Base-by-base conservation (phyloP, 2,329 filamentous ascomycete species). In the Botrytis sinoallii region DNA sequence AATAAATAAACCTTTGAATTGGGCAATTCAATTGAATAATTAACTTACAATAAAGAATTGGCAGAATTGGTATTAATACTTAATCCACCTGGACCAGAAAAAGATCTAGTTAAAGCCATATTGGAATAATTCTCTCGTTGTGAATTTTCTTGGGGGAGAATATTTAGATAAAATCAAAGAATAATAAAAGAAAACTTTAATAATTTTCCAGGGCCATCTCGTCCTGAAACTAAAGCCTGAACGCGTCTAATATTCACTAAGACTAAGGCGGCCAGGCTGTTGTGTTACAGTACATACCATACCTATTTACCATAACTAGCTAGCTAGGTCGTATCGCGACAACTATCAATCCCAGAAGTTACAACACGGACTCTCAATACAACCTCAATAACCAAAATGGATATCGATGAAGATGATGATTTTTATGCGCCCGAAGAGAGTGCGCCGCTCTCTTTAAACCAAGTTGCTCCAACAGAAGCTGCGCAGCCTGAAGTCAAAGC, bases 401-500 rank as follows among this genome's bases (percentile, higher is more conserved):
- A 91, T 80, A 87, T 91, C 74, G 89, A 91, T 81, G 89, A 91
- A 76, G 89, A 91, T 69, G 89, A 91, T 76, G 89, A 91, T 81
- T 89, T 91, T 78, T 91, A 91, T 79, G 87, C 86, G 74, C 86
- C 87, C 1, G 89, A 91, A 74, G 88, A 90, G 81, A 84, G 85
- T 57, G 83, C 83, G 38, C 72, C 77, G 48, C 44, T 77, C 32
- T 72, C 59, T 3, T 74, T 61, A n/a, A 76, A 79, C 60, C 69
- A 78, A 61, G 40, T 74, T 63, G 66, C 75, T 68, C 60, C 77
- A 42, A 72, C 77, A 76, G 77, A 80, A 77, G 74, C 76, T 46
- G 69, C 78, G 60, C 70, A 80, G 60, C 57, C 79, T 29, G 73
- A 77, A 3, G 76, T 80, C 16, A 77, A 81, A 25, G 68, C 81